Base-by-base conservation (phyloP, 495 filamentous ascomycete genomes). In the Neurospora sp. region DNA sequence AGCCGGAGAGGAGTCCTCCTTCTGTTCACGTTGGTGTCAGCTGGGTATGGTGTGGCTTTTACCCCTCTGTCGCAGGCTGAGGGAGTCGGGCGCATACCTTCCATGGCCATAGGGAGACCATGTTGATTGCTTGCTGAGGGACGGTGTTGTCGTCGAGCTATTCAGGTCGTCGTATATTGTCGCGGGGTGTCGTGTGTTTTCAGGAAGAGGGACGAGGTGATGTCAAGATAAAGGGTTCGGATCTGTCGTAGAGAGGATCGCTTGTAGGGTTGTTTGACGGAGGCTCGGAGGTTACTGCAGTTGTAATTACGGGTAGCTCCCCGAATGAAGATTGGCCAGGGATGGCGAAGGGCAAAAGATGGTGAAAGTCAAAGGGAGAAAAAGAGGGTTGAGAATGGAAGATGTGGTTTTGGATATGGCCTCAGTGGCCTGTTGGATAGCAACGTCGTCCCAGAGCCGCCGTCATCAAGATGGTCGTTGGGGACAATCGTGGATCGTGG, bases 1-100 rank as follows among this genome's bases (percentile, higher is more conserved):
- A 46, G 94, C 95, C 2, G 95, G 92, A 76, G 94, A 97, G 80
- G 88, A 91, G 77, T 92, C 89, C 74, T 93, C 88, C 82, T 91
- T 89, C 93, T 96, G 77, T 18, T 66, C 6, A 66, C 12, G 27
- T 35, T 66, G 54, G 54, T 18, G 54, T 66, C 54, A 72, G 27
- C 48, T 39, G 8, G 72, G 75, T 37, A 75, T 44, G 76, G 4
- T 27, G 27, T 27, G 27, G 74, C 72, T 44, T 69, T 69, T 74
- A 59, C 69, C 74, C 42, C 70, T 66, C 39, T 72, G 27, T 27
- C 39, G 42, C 70, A 72, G 71, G 70, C 18, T 73, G 71, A 72
- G 38, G 71, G 54, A 38, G 37, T 38, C 18, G 75, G 41, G 40
- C 20, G 54, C 78, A 46, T 74, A 81, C 79, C 70, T 74, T 74